These are phyloP conservation scores for Pluteus cervinus DNA, from an alignment of 768 basidiomycete species.

Conservation along the genomic window DNA sequence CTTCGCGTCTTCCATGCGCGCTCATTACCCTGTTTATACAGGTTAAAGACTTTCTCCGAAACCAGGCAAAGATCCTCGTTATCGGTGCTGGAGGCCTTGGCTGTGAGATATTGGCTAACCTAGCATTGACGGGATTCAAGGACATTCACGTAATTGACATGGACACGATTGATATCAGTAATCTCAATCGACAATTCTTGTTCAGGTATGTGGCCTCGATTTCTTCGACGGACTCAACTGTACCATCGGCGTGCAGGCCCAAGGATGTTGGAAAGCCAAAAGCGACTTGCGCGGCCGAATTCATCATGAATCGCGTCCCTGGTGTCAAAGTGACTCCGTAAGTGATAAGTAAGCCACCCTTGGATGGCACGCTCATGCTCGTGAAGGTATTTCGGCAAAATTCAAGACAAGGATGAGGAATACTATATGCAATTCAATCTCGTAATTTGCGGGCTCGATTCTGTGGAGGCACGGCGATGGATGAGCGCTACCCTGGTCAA, in stretches of 20 bases:
- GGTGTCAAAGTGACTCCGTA: slow-evolving; percentile 97
- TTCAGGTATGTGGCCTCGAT: slow-evolving; percentile 61
- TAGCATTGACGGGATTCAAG: slow-evolving; percentile 94
- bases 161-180: slow-evolving; percentile 99
- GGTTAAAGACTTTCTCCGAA: slow-evolving; percentile 85
- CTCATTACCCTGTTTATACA: slow-evolving; percentile 21
- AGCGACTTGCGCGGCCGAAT: slow-evolving; percentile 90
- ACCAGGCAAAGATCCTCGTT: slow-evolving; percentile 87
- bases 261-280: slow-evolving; percentile 94
- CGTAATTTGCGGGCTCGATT: slow-evolving; percentile 95
- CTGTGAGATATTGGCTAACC: slow-evolving; percentile 95
- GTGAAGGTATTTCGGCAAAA: slow-evolving; percentile 88
- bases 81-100: slow-evolving; percentile 98
- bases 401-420: slow-evolving; percentile 93
- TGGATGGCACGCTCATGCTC: slow-evolving; percentile 1
- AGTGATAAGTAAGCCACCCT: slow-evolving; percentile 23
- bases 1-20: slow-evolving; percentile 5
- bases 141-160: slow-evolving; percentile 99
- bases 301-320: slow-evolving; percentile 93
- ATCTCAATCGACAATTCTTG: slow-evolving; percentile 95
- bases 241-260: slow-evolving; percentile 36
- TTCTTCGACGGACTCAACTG: slow-evolving; percentile 3
- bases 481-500: slow-evolving; percentile 97
- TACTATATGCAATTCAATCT: slow-evolving; percentile 98
- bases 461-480: slow-evolving; percentile 96